phyloP scores from a whole-genome alignment of 148 eudicot genomes.

The Hydrangea macrophylla region DNA sequence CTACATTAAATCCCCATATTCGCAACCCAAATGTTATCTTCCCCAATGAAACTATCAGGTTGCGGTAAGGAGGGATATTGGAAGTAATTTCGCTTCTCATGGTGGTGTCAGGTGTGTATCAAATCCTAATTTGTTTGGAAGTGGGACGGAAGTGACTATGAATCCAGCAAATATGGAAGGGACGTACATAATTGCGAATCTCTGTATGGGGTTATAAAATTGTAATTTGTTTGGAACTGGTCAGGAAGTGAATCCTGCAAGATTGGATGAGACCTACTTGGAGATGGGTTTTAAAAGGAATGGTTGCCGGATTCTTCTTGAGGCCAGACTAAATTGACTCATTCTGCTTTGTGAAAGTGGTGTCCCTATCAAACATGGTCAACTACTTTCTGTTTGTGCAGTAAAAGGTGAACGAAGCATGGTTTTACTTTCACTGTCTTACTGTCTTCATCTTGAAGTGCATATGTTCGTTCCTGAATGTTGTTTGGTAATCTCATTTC shows the following conservation, averaged over 20 bases:
- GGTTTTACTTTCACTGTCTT: slow-evolving; percentile 8
- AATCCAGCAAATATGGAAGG: too few species aligned
- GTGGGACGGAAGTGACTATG: neutral
- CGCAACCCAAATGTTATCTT: slow-evolving; percentile 65
- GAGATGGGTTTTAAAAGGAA: slow-evolving; percentile 1
- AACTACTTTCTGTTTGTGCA: neutral
- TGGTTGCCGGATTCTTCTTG: slow-evolving; percentile 1
- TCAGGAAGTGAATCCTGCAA: neutral
- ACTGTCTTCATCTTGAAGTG: neutral
- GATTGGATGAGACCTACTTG: neutral
- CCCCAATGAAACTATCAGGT: slow-evolving; percentile 48
- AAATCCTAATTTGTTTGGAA: neutral
- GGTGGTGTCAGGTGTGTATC: too few species aligned
- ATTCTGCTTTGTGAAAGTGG: slow-evolving; percentile 6
- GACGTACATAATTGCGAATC: too few species aligned
- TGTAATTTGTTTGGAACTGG: slow-evolving; percentile 5
- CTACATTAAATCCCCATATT: slow-evolving; percentile 55
- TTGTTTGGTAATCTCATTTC: slow-evolving; percentile 1
- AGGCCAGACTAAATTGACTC: neutral
- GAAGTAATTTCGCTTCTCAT: too few species aligned
- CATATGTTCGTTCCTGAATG: neutral
- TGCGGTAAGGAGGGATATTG: too few species aligned
- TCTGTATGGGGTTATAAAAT: neutral
- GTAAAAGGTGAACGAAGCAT: slow-evolving; percentile 1
- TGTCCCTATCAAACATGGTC: slow-evolving; percentile 3